A percentile compares a stretch with the other conserved stretches of the same genome.
Conservation (phyloP, 129 eudicot genomes). For the Tanacetum coccineum region DNA sequence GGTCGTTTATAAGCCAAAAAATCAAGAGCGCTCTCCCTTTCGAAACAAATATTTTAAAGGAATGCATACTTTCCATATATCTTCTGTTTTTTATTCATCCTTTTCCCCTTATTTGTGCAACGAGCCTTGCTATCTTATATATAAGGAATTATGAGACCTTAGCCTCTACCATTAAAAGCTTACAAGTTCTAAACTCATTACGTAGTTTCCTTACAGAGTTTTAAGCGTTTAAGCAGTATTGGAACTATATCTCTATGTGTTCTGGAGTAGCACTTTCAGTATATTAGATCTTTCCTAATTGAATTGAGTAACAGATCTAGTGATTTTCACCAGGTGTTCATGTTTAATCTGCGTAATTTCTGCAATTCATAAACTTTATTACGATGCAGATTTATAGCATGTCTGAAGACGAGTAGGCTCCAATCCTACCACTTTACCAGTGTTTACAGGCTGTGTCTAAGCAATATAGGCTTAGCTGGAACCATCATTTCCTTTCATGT, state of each 20-base stretch:
- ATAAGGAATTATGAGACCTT: constrained; percentile 30
- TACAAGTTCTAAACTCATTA: background rate
- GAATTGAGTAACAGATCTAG: constrained; percentile 56
- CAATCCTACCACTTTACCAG: constrained; percentile 53
- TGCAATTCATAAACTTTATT: constrained; percentile 49
- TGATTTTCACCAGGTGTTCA: constrained; percentile 65
- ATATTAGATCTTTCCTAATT: constrained; percentile 14
- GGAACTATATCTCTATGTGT: background rate
- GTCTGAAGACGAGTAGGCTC: constrained; percentile 46
- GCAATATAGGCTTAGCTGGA: constrained; percentile 42
- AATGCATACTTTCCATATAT: constrained; percentile 12
- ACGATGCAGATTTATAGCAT: constrained; percentile 48
- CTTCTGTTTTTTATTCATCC: background rate
- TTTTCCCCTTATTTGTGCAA: constrained; percentile 1
- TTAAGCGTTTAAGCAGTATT: background rate
- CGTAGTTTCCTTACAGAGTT: background rate
- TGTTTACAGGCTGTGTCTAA: constrained; percentile 71
- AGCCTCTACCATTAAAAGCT: constrained; percentile 22
- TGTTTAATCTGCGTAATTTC: constrained; percentile 58
- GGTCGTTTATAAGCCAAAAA: constrained; percentile 31
- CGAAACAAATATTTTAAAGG: constrained; percentile 26
- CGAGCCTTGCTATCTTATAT: constrained; percentile 20
- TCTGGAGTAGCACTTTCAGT: constrained; percentile 1
- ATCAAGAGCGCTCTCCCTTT: constrained; percentile 21
- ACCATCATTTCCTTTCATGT: constrained; percentile 53